Conservation (phyloP, 2,329 filamentous ascomycete genomes). For the Colletotrichum brevisporum region DNA sequence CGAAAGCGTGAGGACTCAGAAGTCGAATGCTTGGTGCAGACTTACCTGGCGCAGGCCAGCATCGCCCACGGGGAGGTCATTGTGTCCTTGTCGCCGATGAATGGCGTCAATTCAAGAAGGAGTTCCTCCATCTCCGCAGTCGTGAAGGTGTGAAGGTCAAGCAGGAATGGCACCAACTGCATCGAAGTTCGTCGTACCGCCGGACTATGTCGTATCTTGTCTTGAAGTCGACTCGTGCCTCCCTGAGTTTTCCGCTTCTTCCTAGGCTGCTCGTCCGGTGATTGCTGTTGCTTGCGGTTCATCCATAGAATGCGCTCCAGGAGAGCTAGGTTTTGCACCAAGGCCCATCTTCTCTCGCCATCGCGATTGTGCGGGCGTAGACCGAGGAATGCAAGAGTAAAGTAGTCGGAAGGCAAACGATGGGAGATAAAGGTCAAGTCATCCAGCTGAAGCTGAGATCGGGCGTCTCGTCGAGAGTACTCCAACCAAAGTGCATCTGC, state of each 20-base stretch:
- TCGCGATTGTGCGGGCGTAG: conserved; percentile 67
- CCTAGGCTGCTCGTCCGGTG: conserved; percentile 61
- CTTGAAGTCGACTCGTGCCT: conserved; percentile 61
- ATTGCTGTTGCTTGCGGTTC: conserved; percentile 43
- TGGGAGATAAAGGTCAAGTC: conserved; percentile 75
- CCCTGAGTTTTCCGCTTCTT: conserved; percentile 65
- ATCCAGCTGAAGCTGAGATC: conserved; percentile 82
- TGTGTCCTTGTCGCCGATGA: conserved; percentile 78
- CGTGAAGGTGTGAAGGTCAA: conserved; percentile 61
- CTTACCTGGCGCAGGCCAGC: conserved; percentile 83
- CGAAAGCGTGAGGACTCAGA: not conserved
- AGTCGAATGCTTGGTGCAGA: not conserved
- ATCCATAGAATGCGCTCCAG: conserved; percentile 65
- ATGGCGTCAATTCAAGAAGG: conserved; percentile 69
- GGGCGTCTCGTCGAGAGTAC: conserved; percentile 79
- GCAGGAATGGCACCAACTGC: conserved; percentile 71
- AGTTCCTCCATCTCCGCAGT: conserved; percentile 68
- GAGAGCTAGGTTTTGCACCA: conserved; percentile 71
- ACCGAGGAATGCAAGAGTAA: conserved; percentile 65
- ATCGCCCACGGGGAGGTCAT: conserved; percentile 84
- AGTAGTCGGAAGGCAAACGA: conserved; percentile 59
- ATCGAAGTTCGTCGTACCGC: conserved; percentile 65
- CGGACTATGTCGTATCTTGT: conserved; percentile 63
- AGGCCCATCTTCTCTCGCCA: conserved; percentile 72
- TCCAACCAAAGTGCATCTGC: conserved; percentile 81